A percentile compares a stretch with the other conserved stretches of the same genome.
These are phyloP conservation scores for Mariannaea elegans DNA, from an alignment of 2,329 filamentous ascomycete species.

Conservation along the genomic window DNA sequence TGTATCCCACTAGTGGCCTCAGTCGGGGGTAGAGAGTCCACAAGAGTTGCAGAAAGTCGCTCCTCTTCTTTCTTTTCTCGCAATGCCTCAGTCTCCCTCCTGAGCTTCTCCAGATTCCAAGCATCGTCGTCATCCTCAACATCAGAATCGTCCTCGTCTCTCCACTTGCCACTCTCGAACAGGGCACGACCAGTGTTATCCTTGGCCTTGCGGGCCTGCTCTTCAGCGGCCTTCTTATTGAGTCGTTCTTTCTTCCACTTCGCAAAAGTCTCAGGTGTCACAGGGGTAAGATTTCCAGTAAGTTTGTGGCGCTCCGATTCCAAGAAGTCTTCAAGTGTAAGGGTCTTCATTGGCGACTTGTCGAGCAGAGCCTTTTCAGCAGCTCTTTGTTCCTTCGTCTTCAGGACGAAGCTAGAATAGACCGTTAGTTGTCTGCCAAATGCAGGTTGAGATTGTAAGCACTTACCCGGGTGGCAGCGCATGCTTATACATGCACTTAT, in stretches of 20 bases:
- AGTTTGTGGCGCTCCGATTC: constrained; percentile 97
- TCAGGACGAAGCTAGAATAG: constrained; percentile 81
- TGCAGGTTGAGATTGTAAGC: neutral
- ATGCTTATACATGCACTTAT: constrained; percentile 99
- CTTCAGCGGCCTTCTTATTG: constrained; percentile 95
- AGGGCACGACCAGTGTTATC: constrained; percentile 94
- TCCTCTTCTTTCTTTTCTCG: constrained; percentile 82
- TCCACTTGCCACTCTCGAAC: constrained; percentile 97
- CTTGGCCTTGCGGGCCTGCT: constrained; percentile 88
- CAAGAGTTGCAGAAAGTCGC: constrained; percentile 53
- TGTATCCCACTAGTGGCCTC: constrained; percentile 27
- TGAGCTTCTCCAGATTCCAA: constrained; percentile 85
- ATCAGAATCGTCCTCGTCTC: constrained; percentile 70
- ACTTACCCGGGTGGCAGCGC: constrained; percentile 91
- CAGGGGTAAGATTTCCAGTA: constrained; percentile 88
- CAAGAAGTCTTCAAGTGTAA: constrained; percentile 96
- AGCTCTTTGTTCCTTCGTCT: constrained; percentile 95
- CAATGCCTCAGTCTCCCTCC: constrained; percentile 84
- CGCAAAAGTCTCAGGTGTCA: constrained; percentile 90
- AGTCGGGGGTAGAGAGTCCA: constrained; percentile 24
- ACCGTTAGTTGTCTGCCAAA: constrained; percentile 34
- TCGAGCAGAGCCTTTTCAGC: constrained; percentile 96
- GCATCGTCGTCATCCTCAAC: constrained; percentile 69
- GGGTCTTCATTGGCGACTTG: constrained; percentile 91
- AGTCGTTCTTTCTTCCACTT: constrained; percentile 97